phyloP scores from a whole-genome alignment of 768 basidiomycete species.

The Boletus bicolor region DNA sequence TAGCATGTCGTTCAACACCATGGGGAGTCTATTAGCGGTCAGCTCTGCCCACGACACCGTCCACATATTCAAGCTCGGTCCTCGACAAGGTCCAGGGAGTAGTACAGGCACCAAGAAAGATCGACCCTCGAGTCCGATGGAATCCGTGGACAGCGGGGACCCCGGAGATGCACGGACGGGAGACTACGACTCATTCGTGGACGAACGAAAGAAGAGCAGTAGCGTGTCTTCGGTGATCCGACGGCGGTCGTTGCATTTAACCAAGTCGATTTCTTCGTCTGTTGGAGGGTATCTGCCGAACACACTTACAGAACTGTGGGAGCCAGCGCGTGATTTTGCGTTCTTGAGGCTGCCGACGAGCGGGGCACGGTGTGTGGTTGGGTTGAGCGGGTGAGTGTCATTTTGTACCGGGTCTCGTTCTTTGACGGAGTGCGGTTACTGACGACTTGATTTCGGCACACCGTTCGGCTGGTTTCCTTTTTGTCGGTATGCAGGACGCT shows the following conservation, averaged over 20 bases:
- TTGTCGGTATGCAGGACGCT: constrained; percentile 57
- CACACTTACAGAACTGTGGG: constrained; percentile 94
- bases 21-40: constrained; percentile 82
- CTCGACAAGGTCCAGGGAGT: constrained; percentile 24
- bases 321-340: constrained; percentile 93
- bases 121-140: constrained; percentile 55
- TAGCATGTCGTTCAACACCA: constrained; percentile 80
- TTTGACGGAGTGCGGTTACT: neutral
- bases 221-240: constrained; percentile 64
- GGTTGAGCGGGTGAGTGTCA: constrained; percentile 75
- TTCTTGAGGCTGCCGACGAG: constrained; percentile 77
- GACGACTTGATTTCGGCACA: neutral
- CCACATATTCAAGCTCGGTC: constrained; percentile 87
- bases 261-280: constrained; percentile 71
- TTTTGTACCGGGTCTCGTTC: neutral
- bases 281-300: constrained; percentile 85
- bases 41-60: constrained; percentile 93
- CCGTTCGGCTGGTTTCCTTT: neutral
- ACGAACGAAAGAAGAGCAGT: constrained; percentile 61
- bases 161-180: constrained; percentile 54
- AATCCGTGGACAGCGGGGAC: constrained; percentile 62
- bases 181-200: constrained; percentile 84
- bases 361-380: constrained; percentile 83
- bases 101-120: constrained; percentile 21
- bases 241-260: constrained; percentile 69